Conservation (phyloP, 2,329 filamentous ascomycete species). For the Microdochium paspali region DNA sequence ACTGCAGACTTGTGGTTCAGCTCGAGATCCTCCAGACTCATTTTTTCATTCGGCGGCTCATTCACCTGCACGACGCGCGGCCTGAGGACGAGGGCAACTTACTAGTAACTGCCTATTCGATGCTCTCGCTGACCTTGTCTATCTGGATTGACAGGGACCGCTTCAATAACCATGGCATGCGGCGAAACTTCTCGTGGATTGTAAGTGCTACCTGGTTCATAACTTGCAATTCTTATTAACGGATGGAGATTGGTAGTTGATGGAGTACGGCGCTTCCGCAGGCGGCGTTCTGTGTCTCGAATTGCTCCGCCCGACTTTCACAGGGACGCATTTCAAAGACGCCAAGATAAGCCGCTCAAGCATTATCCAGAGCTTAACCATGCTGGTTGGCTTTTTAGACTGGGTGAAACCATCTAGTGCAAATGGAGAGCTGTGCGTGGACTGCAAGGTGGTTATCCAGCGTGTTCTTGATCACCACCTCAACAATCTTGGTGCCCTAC, state of each 20-base stretch:
- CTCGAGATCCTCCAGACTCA: constrained; percentile 42
- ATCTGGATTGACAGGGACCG: constrained; percentile 37
- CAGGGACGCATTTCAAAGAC: constrained; percentile 17
- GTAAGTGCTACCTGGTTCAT: constrained; percentile 15
- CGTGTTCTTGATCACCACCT: constrained; percentile 34
- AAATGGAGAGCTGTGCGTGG: constrained; percentile 30
- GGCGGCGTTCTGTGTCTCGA: constrained; percentile 35
- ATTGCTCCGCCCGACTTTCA: constrained; percentile 26
- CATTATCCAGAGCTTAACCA: constrained; percentile 35
- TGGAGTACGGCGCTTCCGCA: constrained; percentile 34
- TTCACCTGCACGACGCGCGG: constrained; percentile 27
- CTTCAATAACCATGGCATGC: constrained; percentile 19
- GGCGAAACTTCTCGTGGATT: constrained; percentile 33
- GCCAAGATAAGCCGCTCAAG: constrained; percentile 26
- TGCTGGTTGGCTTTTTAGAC: constrained; percentile 34
- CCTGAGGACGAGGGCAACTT: constrained; percentile 22
- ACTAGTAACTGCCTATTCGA: constrained; percentile 29
- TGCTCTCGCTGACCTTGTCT: constrained; percentile 30
- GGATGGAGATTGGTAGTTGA: constrained; percentile 26
- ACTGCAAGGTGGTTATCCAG: constrained; percentile 31
- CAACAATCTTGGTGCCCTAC: constrained; percentile 16
- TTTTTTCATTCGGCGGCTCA: constrained; percentile 43
- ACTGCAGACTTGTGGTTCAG: constrained; percentile 32
- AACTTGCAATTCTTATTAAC: constrained; percentile 1
- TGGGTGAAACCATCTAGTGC: constrained; percentile 33